Evolutionary conservation across 2,329 filamentous ascomycete genomes (phyloP), one percentile per base, ranked within the genome.

Genomic region (Penicillium sumatraense): DNA sequence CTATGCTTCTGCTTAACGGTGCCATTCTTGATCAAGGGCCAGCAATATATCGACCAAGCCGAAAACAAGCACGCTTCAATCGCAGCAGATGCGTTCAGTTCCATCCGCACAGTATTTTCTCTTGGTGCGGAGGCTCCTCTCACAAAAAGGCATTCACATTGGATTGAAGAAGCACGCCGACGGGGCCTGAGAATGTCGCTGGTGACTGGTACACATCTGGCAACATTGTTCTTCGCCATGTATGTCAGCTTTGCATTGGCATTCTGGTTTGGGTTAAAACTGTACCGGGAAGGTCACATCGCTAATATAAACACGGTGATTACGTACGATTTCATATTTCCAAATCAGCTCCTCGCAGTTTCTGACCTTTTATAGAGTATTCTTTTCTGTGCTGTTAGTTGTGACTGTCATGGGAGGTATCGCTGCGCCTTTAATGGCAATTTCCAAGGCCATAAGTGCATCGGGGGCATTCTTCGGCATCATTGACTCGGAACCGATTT

Each of bases 61-160:
- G 72, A 78, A 5, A 62, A 70, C 18, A 68, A 72, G 38, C 67
- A 77, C 49, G 61, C 70, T 1, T 68, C 71, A 9, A 63, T 80
- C 21, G 75, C 77, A 0, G 72, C 70, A 2, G 79, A 81, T 54
- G 69, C 74, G 0, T 71, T 81, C 31, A 58, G 62, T 1, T 73
- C 76, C 0, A 74, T 80, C 23, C 72, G 77, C 8, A 78, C 77
- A 21, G 71, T 81, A 1, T 67, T 76, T 3, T 74, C 77, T 0
- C 73, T 77, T 9, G 75, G 76, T 4, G 78, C 78, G 0, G 71
- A 80, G 58, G 57, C 60, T 1, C 63, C 69, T 6, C 64, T 79
- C 40, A 61, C 63, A 0, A 59, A 53, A 3, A 76, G 73, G 45
- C 79, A 80, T 53, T 62, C 58, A 0, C 23, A 51, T 5, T 75